Conservation (phyloP, 805 yeast species). For the Phaffomyces opuntiae region DNA sequence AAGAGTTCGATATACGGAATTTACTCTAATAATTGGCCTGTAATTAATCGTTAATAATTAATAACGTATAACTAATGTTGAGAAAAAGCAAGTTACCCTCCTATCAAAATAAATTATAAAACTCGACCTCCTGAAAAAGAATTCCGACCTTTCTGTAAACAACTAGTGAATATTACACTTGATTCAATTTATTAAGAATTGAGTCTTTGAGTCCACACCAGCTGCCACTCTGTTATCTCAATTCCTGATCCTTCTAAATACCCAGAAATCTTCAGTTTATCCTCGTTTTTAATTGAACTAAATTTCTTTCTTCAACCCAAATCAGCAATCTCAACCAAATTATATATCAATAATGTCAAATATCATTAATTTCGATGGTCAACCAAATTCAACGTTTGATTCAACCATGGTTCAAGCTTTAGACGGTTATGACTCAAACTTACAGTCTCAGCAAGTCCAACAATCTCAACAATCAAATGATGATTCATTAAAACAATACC, state of each 20-base stretch:
- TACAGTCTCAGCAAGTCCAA: constrained; percentile 5
- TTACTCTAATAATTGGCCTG: no score
- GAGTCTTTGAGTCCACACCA: no score
- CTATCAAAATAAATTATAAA: not conserved
- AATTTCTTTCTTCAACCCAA: no score
- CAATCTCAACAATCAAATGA: constrained; percentile 9
- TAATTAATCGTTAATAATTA: no score
- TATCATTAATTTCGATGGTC: constrained; percentile 11
- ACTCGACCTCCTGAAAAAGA: not conserved
- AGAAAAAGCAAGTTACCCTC: not conserved
- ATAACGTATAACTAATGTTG: no score
- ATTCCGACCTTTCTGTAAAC: not conserved
- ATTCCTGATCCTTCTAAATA: no score
- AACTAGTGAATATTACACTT: not conserved
- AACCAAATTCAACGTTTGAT: constrained; percentile 7
- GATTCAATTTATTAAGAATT: not conserved
- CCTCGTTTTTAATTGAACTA: no score
- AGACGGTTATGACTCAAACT: constrained; percentile 9
- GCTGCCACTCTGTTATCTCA: no score
- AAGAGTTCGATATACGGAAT: no score
- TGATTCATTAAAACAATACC: not conserved
- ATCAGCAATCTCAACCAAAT: not conserved
- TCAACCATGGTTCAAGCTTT: constrained; percentile 14
- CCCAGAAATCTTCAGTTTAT: no score
- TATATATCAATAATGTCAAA: constrained; percentile 2